Conservation (phyloP, 73 alveolate genomes). For the Tetrahymena borealis region DNA sequence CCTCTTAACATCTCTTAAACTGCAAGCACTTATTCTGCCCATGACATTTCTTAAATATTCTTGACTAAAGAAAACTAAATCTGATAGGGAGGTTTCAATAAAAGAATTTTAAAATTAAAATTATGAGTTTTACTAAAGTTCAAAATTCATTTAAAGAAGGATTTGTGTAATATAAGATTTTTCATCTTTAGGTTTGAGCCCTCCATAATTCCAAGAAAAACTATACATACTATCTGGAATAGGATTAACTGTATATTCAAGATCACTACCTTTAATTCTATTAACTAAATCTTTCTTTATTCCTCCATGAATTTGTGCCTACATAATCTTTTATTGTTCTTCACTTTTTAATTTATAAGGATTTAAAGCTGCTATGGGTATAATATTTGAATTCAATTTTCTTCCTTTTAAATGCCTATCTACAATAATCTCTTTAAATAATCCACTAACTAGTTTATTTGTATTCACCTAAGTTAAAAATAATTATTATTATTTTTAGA, state of each 20-base stretch:
- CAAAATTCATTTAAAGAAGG: too few relatives aligned
- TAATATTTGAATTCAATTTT: constrained; percentile 37
- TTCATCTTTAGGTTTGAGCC: constrained; percentile 42
- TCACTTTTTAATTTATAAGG: constrained; percentile 27
- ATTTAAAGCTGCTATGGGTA: constrained; percentile 63
- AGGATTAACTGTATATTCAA: constrained; percentile 48
- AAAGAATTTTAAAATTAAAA: background rate
- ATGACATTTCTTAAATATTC: background rate
- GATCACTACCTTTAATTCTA: background rate
- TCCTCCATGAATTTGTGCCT: background rate
- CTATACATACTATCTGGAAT: constrained; percentile 53
- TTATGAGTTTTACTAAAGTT: too few relatives aligned
- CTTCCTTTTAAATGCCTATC: constrained; percentile 57
- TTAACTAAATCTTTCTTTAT: background rate
- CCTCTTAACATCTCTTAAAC: background rate
- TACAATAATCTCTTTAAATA: constrained; percentile 57
- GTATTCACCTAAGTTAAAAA: constrained; percentile 14
- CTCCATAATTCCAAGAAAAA: constrained; percentile 40
- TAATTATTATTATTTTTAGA: background rate
- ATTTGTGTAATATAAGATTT: constrained; percentile 44
- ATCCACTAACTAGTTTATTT: constrained; percentile 32
- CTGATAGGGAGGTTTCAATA: background rate
- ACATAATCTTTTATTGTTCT: background rate
- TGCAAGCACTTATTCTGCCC: background rate
- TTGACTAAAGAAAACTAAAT: background rate